phyloP scores from a whole-genome alignment of 495 filamentous ascomycete species.

The Neurospora pannonica region DNA sequence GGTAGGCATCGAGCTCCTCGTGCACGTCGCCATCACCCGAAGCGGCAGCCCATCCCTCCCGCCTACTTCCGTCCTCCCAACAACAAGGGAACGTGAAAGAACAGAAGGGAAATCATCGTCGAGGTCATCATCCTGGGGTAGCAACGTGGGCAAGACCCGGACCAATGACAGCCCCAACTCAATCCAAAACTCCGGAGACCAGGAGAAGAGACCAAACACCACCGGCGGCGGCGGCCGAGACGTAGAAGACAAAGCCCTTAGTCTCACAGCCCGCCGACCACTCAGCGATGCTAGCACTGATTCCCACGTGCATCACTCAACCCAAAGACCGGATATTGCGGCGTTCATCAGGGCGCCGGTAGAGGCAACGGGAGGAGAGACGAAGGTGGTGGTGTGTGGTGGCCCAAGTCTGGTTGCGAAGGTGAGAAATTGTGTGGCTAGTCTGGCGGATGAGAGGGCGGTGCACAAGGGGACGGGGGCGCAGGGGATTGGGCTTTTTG shows the following conservation, averaged over 20 bases:
- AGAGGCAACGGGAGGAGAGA: conserved; percentile 73
- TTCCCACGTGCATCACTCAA: conserved; percentile 31
- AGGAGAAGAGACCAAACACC: conserved; percentile 15
- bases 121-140: conserved; percentile 9
- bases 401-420: conserved; percentile 55
- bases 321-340: conserved; percentile 32
- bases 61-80: not conserved
- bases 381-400: conserved; percentile 74
- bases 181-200: not conserved
- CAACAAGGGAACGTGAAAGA: not conserved
- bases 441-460: conserved; percentile 72
- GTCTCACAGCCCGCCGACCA: not conserved
- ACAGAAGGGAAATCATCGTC: not conserved
- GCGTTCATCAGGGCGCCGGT: conserved; percentile 42
- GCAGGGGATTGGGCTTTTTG: conserved; percentile 53
- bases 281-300: conserved; percentile 24
- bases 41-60: not conserved
- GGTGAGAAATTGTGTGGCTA: conserved; percentile 57
- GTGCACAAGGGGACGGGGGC: conserved; percentile 88
- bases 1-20: conserved; percentile 35
- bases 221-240: conserved; percentile 10
- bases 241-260: conserved; percentile 9
- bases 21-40: conserved; percentile 49
- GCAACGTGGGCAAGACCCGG: conserved; percentile 3
- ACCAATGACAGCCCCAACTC: not conserved